Evolutionary conservation across 106 monocot species (phyloP).

Genomic region (Dendrobium nobile): DNA sequence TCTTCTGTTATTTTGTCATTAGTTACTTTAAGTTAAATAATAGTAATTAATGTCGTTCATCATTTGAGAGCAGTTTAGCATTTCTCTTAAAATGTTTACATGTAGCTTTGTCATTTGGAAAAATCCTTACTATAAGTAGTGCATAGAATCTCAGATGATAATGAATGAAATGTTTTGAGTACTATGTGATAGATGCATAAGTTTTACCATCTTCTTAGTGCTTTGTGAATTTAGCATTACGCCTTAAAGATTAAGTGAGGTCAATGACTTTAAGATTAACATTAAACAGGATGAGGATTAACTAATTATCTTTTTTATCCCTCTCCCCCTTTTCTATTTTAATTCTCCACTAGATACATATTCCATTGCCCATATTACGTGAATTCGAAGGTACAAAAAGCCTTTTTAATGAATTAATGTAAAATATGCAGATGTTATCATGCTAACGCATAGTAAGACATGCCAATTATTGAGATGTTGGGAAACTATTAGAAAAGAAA

Average conservation of each 20-base stretch:
- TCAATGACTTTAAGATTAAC: not conserved
- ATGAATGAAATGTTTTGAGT: not conserved
- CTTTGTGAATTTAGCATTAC: not conserved
- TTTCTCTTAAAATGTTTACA: not conserved
- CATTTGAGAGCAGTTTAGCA: not conserved
- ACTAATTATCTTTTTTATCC: not conserved
- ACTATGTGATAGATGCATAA: not conserved
- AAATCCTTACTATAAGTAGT: not conserved
- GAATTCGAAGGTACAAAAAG: not conserved
- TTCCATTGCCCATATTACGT: not conserved
- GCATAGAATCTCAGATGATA: slow-evolving; percentile 1
- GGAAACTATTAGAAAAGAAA: not conserved
- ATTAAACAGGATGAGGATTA: not conserved
- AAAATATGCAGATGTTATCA: not conserved
- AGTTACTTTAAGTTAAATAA: not conserved
- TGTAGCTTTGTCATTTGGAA: not conserved
- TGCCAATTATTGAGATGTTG: not conserved
- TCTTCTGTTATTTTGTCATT: not conserved
- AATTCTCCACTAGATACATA: not conserved
- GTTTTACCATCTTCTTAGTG: not conserved
- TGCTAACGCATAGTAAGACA: not conserved
- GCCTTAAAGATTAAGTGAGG: not conserved
- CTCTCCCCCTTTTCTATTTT: not conserved
- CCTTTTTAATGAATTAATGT: not conserved
- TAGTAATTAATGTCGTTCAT: not conserved